Percentiles rank a stretch among this genome's conserved stretches.
These are phyloP conservation scores for Suillus discolor DNA, from an alignment of 768 basidiomycete genomes.

Conservation along the genomic window DNA sequence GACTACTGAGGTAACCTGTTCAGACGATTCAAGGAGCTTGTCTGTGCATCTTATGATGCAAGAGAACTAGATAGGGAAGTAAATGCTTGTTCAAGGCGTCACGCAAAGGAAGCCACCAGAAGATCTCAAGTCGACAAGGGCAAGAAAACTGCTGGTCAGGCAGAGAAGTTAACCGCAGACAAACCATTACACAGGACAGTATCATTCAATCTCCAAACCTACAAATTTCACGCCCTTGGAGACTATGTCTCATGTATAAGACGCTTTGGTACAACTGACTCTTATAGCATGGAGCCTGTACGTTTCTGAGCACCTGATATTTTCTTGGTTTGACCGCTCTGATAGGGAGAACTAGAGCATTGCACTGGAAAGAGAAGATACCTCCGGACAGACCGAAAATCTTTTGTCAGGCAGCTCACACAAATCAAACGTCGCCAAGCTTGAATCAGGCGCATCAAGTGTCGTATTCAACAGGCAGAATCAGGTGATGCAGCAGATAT, in stretches of 20 bases:
- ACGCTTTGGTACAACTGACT: not conserved
- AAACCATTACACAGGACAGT: not conserved
- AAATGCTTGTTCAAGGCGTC: not conserved
- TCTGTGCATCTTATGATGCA: not conserved
- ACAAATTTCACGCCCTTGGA: not conserved
- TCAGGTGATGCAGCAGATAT: no score
- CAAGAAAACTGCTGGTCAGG: not conserved
- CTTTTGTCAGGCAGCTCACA: not conserved
- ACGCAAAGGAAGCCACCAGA: not conserved
- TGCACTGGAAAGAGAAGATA: constrained; percentile 2
- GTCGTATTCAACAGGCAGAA: not conserved
- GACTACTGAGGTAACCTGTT: no score
- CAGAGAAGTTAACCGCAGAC: not conserved
- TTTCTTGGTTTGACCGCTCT: not conserved
- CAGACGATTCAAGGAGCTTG: no score
- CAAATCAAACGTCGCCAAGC: not conserved
- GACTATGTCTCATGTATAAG: not conserved
- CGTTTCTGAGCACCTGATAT: not conserved
- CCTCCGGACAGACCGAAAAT: not conserved
- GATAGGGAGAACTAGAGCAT: constrained; percentile 8
- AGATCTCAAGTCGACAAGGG: not conserved
- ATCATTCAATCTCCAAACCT: not conserved
- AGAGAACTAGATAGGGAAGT: not conserved
- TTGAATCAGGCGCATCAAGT: not conserved
- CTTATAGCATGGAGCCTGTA: not conserved